Evolutionary conservation across 441 rosid genomes (phyloP).

Genomic region (Aquilaria agallochum): DNA sequence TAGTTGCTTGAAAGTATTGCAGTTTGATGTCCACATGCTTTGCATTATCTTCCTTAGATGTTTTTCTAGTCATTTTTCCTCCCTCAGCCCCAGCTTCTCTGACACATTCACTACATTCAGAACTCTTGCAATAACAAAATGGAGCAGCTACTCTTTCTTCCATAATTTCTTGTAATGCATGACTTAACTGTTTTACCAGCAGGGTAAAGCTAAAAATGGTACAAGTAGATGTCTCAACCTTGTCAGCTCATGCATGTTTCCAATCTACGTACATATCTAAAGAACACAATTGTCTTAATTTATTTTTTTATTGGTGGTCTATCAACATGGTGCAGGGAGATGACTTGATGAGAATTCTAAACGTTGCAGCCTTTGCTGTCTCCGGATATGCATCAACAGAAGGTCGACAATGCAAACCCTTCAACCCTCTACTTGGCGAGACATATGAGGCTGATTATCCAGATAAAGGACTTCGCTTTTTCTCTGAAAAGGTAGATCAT

Average conservation of each 20-base stretch:
- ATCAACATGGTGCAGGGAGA: constrained; percentile 60
- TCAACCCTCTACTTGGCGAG: constrained; percentile 95
- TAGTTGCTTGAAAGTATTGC: too few relatives aligned
- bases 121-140: not conserved
- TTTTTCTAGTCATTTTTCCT: too few relatives aligned
- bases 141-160: constrained; percentile 1
- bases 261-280: too few relatives aligned
- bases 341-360: constrained; percentile 90
- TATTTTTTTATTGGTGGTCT: constrained; percentile 8
- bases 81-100: not conserved
- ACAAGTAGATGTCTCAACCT: too few relatives aligned
- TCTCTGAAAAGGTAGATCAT: constrained; percentile 75
- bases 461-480: constrained; percentile 92
- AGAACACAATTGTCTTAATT: not conserved
- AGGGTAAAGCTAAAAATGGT: too few relatives aligned
- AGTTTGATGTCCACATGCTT: too few relatives aligned
- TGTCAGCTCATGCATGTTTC: too few relatives aligned
- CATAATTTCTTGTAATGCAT: not conserved
- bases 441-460: constrained; percentile 97
- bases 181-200: too few relatives aligned
- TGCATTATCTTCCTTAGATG: too few relatives aligned
- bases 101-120: not conserved
- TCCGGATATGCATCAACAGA: constrained; percentile 98
- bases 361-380: constrained; percentile 95
- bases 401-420: constrained; percentile 97